A percentile compares a stretch with the other conserved stretches of the same genome.
These are phyloP conservation scores for Tulasnella sp. DNA, from an alignment of 768 basidiomycete genomes.

Conservation along the genomic window DNA sequence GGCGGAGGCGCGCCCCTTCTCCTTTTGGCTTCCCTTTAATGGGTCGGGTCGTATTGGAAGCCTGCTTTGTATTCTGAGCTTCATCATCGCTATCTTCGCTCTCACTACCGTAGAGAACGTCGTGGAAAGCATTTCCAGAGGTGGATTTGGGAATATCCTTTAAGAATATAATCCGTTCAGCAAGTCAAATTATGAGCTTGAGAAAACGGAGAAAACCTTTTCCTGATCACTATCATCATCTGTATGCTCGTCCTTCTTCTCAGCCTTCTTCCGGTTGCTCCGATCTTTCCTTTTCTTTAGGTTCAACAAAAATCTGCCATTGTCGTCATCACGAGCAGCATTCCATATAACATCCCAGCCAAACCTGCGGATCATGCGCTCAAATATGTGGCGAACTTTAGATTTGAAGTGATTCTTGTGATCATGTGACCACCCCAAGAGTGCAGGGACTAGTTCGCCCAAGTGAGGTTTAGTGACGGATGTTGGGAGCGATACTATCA, in stretches of 20 bases:
- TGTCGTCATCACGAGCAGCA: slow-evolving; percentile 62
- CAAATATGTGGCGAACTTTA: slow-evolving; percentile 94
- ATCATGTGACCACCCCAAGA: slow-evolving; percentile 88
- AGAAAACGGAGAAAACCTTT: slow-evolving; percentile 23
- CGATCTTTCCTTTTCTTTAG: slow-evolving; percentile 78
- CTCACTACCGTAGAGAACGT: slow-evolving; percentile 93
- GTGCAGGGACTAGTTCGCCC: slow-evolving; percentile 60
- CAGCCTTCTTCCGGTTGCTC: slow-evolving; percentile 75
- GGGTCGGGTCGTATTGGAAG: slow-evolving; percentile 27
- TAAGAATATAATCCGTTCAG: not conserved
- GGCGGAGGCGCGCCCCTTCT: slow-evolving; percentile 50
- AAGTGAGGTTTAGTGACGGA: slow-evolving; percentile 68
- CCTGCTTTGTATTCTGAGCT: slow-evolving; percentile 22
- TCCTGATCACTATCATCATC: slow-evolving; percentile 41
- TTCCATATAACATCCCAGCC: slow-evolving; percentile 63
- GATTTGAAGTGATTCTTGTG: slow-evolving; percentile 98
- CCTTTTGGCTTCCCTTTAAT: slow-evolving; percentile 40
- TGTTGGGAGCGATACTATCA: slow-evolving; percentile 67
- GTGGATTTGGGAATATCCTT: slow-evolving; percentile 30
- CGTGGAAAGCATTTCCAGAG: slow-evolving; percentile 86
- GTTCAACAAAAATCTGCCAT: slow-evolving; percentile 77
- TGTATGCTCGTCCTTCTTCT: slow-evolving; percentile 31
- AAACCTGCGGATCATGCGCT: slow-evolving; percentile 85
- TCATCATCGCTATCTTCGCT: slow-evolving; percentile 60
- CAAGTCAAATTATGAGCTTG: not conserved